phyloP scores from a whole-genome alignment of 768 basidiomycete species.

The Favolaschia claudopus region DNA sequence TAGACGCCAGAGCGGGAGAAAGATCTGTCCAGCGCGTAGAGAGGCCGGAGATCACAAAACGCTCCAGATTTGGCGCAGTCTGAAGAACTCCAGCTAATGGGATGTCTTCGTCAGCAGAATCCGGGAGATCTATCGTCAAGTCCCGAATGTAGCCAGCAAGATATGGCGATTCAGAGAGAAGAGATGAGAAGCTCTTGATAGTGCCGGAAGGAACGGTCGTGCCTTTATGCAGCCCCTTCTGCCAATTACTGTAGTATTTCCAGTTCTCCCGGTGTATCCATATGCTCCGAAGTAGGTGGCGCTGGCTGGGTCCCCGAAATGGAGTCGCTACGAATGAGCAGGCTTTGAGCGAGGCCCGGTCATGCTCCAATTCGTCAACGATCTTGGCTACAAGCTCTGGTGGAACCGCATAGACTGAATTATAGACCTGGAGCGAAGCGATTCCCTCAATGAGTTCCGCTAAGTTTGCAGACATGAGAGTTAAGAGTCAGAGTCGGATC shows the following conservation, averaged over 20 bases:
- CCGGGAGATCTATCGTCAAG: slow-evolving; percentile 15
- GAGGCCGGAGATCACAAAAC: slow-evolving; percentile 17
- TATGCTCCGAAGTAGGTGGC: slow-evolving; percentile 14
- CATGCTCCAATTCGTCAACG: slow-evolving; percentile 24
- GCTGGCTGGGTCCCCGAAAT: slow-evolving; percentile 15
- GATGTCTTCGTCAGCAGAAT: slow-evolving; percentile 16
- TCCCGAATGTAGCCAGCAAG: slow-evolving; percentile 15
- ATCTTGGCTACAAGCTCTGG: slow-evolving; percentile 18
- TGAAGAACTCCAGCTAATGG: slow-evolving; percentile 5
- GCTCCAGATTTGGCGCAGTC: slow-evolving; percentile 5
- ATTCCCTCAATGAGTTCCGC: too few relatives aligned
- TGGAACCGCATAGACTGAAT: slow-evolving; percentile 3
- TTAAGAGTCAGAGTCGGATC: too few relatives aligned
- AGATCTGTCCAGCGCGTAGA: slow-evolving; percentile 8
- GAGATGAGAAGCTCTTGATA: not conserved
- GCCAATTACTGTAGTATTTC: not conserved
- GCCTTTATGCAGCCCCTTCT: slow-evolving; percentile 7
- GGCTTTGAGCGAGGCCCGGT: slow-evolving; percentile 11
- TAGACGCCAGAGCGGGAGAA: not conserved
- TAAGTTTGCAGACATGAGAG: too few relatives aligned
- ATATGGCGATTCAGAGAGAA: slow-evolving; percentile 14
- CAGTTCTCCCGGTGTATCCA: slow-evolving; percentile 20
- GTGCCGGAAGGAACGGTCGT: slow-evolving; percentile 4
- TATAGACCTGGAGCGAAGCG: not conserved
- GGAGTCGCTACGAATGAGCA: slow-evolving; percentile 1